phyloP scores from a whole-genome alignment of 2,329 filamentous ascomycete genomes.

The Alternaria panax region DNA sequence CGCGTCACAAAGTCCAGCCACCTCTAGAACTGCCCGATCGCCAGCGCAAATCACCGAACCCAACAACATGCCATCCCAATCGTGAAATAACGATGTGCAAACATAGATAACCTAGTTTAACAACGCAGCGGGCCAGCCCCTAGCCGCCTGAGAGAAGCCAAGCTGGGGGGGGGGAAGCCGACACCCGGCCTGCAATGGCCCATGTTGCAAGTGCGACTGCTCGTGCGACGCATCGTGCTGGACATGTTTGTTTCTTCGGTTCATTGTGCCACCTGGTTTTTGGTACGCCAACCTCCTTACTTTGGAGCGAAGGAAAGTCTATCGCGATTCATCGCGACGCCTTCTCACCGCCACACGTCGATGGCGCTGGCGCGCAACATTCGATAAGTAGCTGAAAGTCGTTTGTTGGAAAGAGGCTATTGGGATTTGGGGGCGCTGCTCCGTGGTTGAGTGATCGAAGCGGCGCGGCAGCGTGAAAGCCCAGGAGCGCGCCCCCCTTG shows the following conservation, averaged over 20 bases:
- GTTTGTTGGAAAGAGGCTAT: neutral
- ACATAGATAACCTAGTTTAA: neutral
- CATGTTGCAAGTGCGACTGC: neutral
- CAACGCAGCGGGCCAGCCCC: neutral
- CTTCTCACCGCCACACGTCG: neutral
- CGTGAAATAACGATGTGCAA: conserved; percentile 1
- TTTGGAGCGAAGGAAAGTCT: neutral
- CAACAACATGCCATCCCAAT: neutral
- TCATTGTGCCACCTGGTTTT: neutral
- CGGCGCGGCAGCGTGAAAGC: conserved; percentile 6
- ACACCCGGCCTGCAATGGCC: neutral
- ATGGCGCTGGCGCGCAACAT: neutral
- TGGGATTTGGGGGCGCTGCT: neutral
- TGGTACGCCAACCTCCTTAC: neutral
- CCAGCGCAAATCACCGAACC: neutral
- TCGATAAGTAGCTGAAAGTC: neutral
- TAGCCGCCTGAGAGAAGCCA: neutral
- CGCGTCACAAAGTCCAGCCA: conserved; percentile 2
- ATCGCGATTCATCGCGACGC: neutral
- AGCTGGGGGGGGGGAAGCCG: neutral
- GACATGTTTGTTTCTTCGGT: conserved; percentile 2
- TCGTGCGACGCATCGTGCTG: neutral
- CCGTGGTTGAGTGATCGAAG: conserved; percentile 2
- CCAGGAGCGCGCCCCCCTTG: conserved; percentile 9
- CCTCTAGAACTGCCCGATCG: neutral